Base-by-base conservation (phyloP, 768 basidiomycete species). In the Russula compacta region DNA sequence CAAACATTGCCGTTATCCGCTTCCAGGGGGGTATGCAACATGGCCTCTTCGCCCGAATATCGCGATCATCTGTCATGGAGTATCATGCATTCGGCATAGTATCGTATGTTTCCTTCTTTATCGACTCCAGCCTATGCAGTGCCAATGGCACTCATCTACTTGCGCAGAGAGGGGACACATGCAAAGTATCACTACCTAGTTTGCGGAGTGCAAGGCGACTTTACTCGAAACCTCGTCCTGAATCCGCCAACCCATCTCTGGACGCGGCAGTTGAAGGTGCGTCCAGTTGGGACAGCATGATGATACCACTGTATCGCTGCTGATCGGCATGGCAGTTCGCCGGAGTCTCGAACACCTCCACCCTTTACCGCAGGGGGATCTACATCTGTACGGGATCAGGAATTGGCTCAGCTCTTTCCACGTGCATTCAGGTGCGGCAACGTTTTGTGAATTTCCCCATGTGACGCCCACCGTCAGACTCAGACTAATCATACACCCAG, bases 21-120 rank as follows among this genome's bases (percentile, higher is more conserved):
- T 89, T 91, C 73, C 77, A 83, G 71, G 83, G 88, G 67, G 88
- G 89, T 53, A 90, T 91, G 87, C 88, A 89, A 69, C 89, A 90
- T 70, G 87, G 88, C 59, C 77, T 91, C 33, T 77, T 90, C 38
- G 83, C 83, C 21, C 81, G 88, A 58, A 80, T 90, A 74, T 85
- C 85, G 63, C 85, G 87, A 39, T 81, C 81, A 19, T 78, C 84
- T 36, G 78, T 89, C 64, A 82, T 83, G 85, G 88, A 91, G 71
- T 90, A 89, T 71, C 89, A 90, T 70, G 86, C 87, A 36, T 91
- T 90, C 62, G 88, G 87, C 56, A 84, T 86, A 62, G 79, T 90
- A 60, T 87, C 85, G 85, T 87, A 71, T 24, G 84, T 68, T 42
- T 55, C 6, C 9, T 24, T 19, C 6, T 3, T 29, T 14, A n/a